Evolutionary conservation across 768 basidiomycete genomes (phyloP).

Genomic region (Mycena rosella): DNA sequence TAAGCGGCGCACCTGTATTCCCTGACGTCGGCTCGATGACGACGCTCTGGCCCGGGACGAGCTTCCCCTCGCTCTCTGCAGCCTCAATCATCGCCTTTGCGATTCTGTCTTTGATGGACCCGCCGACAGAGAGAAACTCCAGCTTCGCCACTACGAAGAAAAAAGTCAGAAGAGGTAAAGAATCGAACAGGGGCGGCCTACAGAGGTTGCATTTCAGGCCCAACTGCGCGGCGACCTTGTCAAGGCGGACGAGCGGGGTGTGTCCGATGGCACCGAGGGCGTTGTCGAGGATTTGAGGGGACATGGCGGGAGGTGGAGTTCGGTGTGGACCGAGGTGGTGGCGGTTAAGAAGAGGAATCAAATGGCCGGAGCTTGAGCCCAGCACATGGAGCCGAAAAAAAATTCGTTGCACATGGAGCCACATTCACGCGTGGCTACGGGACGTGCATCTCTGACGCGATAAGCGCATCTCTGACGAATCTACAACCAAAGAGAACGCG

Average conservation of each 20-base stretch:
- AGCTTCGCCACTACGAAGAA: conserved; percentile 80
- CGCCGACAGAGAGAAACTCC: conserved; percentile 92
- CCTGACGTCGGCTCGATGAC: conserved; percentile 97
- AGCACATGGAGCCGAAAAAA: no score
- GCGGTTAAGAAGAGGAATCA: not conserved
- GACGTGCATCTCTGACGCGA: no score
- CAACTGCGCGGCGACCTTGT: conserved; percentile 79
- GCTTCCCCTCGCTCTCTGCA: conserved; percentile 89
- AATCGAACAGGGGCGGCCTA: conserved; percentile 56
- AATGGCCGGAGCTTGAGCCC: no score
- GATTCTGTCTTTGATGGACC: conserved; percentile 96
- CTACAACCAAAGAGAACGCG: no score
- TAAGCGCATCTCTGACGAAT: no score
- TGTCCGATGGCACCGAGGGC: conserved; percentile 90
- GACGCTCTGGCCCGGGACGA: conserved; percentile 89
- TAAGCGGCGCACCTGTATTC: conserved; percentile 80
- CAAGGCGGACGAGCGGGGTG: conserved; percentile 91
- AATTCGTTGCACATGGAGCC: no score
- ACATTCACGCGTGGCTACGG: no score
- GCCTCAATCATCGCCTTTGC: conserved; percentile 96
- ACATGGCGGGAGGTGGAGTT: conserved; percentile 41
- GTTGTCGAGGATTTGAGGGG: conserved; percentile 73
- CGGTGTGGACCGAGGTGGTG: conserved; percentile 7
- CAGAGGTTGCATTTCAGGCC: conserved; percentile 91
- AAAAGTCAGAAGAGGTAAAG: not conserved